Conservation (phyloP, 148 eudicot genomes). For the Nepenthes gracilis region DNA sequence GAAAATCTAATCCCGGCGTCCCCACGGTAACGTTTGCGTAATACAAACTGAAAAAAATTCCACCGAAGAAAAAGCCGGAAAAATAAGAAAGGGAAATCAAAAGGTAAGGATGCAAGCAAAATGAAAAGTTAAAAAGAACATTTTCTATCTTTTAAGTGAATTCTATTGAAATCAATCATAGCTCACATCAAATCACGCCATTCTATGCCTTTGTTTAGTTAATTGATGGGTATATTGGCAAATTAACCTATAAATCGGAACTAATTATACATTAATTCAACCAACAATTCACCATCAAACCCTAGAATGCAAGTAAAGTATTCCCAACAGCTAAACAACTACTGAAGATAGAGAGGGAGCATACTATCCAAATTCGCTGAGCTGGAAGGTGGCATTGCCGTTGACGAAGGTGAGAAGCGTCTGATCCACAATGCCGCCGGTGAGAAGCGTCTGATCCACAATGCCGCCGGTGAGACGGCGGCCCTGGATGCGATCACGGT, state of each 20-base stretch:
- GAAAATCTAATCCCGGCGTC: constrained; percentile 46
- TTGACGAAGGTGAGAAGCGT: constrained; percentile 38
- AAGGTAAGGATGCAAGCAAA: too few species aligned
- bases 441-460: constrained; percentile 14
- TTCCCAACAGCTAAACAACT: background rate
- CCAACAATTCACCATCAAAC: background rate
- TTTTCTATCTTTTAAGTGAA: too few species aligned
- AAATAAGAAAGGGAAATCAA: too few species aligned
- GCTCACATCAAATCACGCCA: background rate
- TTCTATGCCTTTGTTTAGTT: too few species aligned
- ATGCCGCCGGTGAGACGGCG: constrained; percentile 13
- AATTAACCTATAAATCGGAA: too few species aligned
- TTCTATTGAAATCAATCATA: background rate
- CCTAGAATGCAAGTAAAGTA: background rate
- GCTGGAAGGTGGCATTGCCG: constrained; percentile 46
- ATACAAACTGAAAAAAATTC: constrained; percentile 53
- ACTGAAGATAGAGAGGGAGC: constrained; percentile 7
- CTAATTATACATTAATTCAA: too few species aligned
- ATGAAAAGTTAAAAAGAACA: too few species aligned
- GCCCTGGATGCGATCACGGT: constrained; percentile 58
- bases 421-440: constrained; percentile 2
- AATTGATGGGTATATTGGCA: too few species aligned
- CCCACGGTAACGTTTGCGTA: constrained; percentile 81
- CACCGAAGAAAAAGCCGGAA: background rate
- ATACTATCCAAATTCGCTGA: constrained; percentile 61